Evolutionary conservation across 2,329 filamentous ascomycete species (phyloP).

Genomic region (Fusarium musae): DNA sequence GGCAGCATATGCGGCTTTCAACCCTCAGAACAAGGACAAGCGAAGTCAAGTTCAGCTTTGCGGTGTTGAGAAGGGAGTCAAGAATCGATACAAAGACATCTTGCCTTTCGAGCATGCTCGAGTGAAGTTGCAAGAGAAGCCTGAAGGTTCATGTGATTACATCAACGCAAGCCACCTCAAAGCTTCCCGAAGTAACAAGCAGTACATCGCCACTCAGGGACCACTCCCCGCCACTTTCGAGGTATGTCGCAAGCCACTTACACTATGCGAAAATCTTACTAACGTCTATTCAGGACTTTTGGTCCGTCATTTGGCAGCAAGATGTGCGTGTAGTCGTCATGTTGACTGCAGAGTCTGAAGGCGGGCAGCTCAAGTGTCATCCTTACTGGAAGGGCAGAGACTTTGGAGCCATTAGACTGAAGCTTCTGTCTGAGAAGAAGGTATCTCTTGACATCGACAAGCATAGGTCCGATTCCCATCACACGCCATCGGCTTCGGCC

Average conservation of each 20-base stretch:
- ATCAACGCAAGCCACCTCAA: conserved; percentile 93
- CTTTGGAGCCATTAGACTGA: conserved; percentile 82
- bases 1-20: conserved; percentile 70
- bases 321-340: conserved; percentile 95
- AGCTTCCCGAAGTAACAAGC: conserved; percentile 83
- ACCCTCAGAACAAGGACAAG: conserved; percentile 48
- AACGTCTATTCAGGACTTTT: conserved; percentile 79
- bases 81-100: conserved; percentile 98
- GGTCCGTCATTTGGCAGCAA: conserved; percentile 97
- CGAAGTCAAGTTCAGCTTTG: conserved; percentile 74
- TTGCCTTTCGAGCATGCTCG: conserved; percentile 94
- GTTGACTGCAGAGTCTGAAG: conserved; percentile 93
- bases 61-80: conserved; percentile 92
- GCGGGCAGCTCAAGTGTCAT: conserved; percentile 93
- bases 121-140: conserved; percentile 78
- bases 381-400: conserved; percentile 87
- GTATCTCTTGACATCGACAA: conserved; percentile 79
- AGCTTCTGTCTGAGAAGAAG: conserved; percentile 82
- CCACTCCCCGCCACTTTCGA: conserved; percentile 92
- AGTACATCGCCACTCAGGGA: conserved; percentile 95
- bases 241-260: conserved; percentile 64
- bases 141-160: conserved; percentile 83
- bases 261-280: conserved; percentile 25
- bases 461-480: conserved; percentile 55
- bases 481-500: conserved; percentile 37